Percentiles rank a stretch among this genome's conserved stretches.
These are phyloP conservation scores for Saccharomycopsis capsularis DNA, from an alignment of 805 yeast species.

Conservation along the genomic window DNA sequence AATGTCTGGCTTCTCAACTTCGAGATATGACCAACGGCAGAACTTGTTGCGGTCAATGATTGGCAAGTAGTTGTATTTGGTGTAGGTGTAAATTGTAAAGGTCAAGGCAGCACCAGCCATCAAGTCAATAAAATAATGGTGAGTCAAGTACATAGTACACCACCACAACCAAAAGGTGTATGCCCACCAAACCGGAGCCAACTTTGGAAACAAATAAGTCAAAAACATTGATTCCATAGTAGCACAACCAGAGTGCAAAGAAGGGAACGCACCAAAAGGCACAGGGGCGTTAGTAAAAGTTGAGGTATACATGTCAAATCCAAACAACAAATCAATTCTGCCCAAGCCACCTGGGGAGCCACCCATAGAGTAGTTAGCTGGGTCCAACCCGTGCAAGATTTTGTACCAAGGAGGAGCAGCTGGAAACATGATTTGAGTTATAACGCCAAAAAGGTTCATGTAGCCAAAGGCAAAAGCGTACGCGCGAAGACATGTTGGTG, in stretches of 20 bases:
- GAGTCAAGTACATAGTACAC: slow-evolving; percentile 96
- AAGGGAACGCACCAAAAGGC: slow-evolving; percentile 85
- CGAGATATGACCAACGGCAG: slow-evolving; percentile 64
- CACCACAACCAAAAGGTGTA: slow-evolving; percentile 97
- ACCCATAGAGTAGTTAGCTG: slow-evolving; percentile 84
- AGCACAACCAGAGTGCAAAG: slow-evolving; percentile 90
- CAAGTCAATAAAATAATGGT: slow-evolving; percentile 91
- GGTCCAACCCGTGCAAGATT: slow-evolving; percentile 71
- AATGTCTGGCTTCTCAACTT: slow-evolving; percentile 27
- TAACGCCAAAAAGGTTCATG: slow-evolving; percentile 83
- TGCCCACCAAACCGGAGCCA: slow-evolving; percentile 54
- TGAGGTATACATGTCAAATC: slow-evolving; percentile 75
- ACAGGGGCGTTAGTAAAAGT: slow-evolving; percentile 80
- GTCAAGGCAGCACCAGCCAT: slow-evolving; percentile 91
- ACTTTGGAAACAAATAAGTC: slow-evolving; percentile 71
- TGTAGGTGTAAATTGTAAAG: slow-evolving; percentile 44
- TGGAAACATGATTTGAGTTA: slow-evolving; percentile 76
- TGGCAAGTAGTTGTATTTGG: slow-evolving; percentile 67
- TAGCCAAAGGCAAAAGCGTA: slow-evolving; percentile 93
- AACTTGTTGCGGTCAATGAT: slow-evolving; percentile 41
- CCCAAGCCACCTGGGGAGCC: slow-evolving; percentile 96
- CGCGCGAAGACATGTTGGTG: slow-evolving; percentile 77
- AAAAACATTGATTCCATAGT: slow-evolving; percentile 89
- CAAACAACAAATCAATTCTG: slow-evolving; percentile 73
- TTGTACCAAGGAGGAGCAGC: slow-evolving; percentile 99